A percentile compares a stretch with the other conserved stretches of the same genome.
Conservation (phyloP, 2,329 filamentous ascomycete species). For the Polychaeton citri region DNA sequence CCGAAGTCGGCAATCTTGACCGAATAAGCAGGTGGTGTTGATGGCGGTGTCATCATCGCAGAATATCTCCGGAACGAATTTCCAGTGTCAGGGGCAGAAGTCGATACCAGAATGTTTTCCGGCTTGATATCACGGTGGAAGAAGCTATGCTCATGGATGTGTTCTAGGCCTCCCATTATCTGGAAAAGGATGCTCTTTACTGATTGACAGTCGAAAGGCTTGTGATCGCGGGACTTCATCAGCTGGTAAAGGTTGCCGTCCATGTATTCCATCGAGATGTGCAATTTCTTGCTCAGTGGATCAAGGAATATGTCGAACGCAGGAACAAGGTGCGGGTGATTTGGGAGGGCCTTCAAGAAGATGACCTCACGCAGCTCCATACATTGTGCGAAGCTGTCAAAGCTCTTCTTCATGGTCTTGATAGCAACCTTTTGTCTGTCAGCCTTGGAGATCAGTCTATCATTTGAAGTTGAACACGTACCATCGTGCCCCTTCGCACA, state of each 20-base stretch:
- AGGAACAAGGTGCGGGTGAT: constrained; percentile 86
- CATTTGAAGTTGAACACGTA: constrained; percentile 51
- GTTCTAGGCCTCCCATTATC: constrained; percentile 89
- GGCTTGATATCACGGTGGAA: constrained; percentile 99
- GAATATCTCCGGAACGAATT: constrained; percentile 91
- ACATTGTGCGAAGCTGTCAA: constrained; percentile 82
- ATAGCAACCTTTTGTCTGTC: constrained; percentile 94
- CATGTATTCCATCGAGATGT: constrained; percentile 99
- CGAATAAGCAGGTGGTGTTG: constrained; percentile 83
- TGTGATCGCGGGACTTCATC: constrained; percentile 97
- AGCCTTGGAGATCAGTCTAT: constrained; percentile 4
- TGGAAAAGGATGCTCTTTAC: constrained; percentile 98
- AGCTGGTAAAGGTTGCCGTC: constrained; percentile 97
- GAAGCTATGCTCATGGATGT: constrained; percentile 94
- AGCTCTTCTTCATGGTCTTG: constrained; percentile 99
- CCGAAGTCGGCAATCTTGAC: constrained; percentile 99
- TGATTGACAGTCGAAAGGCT: constrained; percentile 73
- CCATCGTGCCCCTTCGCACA: constrained; percentile 81
- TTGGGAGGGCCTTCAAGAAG: constrained; percentile 78
- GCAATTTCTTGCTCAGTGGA: constrained; percentile 86
- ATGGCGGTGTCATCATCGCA: constrained; percentile 81
- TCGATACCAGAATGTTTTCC: constrained; percentile 95
- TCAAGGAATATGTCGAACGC: constrained; percentile 97
- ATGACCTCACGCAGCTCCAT: constrained; percentile 93
- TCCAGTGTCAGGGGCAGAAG: constrained; percentile 66